Conservation (phyloP, 1,139 yeast genomes). For the Hemisphaericaspora lyxosophila region DNA sequence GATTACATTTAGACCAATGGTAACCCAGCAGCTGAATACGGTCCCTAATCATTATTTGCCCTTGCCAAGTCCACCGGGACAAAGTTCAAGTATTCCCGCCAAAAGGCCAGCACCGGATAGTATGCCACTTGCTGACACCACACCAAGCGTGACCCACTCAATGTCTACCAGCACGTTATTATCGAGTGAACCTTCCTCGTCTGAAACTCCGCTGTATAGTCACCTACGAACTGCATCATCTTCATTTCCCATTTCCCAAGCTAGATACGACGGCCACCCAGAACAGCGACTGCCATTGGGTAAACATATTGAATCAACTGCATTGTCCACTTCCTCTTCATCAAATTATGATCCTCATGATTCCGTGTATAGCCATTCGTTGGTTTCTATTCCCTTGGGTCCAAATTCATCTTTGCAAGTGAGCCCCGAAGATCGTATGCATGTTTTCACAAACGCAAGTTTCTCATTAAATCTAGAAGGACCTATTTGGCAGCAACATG, state of each 20-base stretch:
- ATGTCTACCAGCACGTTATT: too few relatives aligned
- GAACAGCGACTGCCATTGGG: background rate
- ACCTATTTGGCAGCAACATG: constrained; percentile 41
- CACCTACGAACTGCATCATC: background rate
- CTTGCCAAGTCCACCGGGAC: constrained; percentile 2
- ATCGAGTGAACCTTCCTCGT: background rate
- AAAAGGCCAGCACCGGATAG: background rate
- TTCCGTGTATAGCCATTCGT: constrained; percentile 14
- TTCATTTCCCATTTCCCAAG: background rate
- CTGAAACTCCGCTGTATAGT: background rate
- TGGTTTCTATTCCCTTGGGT: constrained; percentile 37
- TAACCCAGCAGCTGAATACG: background rate
- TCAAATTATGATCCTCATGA: constrained; percentile 3
- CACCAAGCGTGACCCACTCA: background rate
- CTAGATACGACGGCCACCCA: background rate
- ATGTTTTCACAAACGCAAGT: constrained; percentile 38
- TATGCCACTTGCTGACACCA: background rate
- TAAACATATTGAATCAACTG: constrained; percentile 2
- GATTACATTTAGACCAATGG: background rate
- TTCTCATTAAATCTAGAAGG: constrained; percentile 41
- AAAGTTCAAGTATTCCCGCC: background rate
- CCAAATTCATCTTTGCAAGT: constrained; percentile 38
- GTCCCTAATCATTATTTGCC: background rate
- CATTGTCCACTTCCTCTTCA: background rate
- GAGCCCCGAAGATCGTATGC: constrained; percentile 36